phyloP scores from a whole-genome alignment of 495 filamentous ascomycete species.

The Daldinia loculata region DNA sequence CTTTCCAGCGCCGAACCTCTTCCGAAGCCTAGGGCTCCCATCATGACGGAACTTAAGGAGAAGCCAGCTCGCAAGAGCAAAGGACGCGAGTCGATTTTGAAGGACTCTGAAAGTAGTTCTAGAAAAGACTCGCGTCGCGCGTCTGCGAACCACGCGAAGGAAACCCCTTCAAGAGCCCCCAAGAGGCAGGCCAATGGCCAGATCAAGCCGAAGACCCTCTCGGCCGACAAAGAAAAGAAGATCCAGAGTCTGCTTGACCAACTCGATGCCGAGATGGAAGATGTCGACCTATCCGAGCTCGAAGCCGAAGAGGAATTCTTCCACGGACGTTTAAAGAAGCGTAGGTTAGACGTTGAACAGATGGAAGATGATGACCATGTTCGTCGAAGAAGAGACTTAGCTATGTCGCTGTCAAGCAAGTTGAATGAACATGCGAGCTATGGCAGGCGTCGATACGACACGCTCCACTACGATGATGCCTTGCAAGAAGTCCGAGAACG shows the following conservation, averaged over 20 bases:
- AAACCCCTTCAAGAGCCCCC: constrained; percentile 57
- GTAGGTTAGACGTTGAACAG: constrained; percentile 63
- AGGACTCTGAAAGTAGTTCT: constrained; percentile 50
- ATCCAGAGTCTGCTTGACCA: constrained; percentile 69
- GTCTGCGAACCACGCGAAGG: constrained; percentile 54
- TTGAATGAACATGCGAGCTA: constrained; percentile 55
- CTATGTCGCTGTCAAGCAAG: constrained; percentile 46
- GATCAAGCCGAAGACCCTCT: constrained; percentile 60
- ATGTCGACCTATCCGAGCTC: constrained; percentile 71
- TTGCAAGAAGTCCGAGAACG: constrained; percentile 85
- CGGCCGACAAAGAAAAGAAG: constrained; percentile 72
- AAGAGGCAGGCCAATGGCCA: constrained; percentile 63
- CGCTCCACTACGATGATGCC: constrained; percentile 67
- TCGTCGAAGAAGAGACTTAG: constrained; percentile 55
- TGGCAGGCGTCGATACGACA: constrained; percentile 61
- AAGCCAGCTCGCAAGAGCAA: constrained; percentile 55
- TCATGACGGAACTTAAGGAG: constrained; percentile 47
- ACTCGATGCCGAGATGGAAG: constrained; percentile 74
- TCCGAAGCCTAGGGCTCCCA: constrained; percentile 56
- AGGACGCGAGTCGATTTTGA: constrained; percentile 51
- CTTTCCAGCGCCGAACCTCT: constrained; percentile 76
- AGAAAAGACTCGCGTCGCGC: constrained; percentile 52
- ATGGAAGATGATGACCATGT: constrained; percentile 67
- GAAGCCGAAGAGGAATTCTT: constrained; percentile 66
- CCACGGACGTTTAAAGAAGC: constrained; percentile 66